Conservation (phyloP, 495 filamentous ascomycete species). For the Neurospora sp. region DNA sequence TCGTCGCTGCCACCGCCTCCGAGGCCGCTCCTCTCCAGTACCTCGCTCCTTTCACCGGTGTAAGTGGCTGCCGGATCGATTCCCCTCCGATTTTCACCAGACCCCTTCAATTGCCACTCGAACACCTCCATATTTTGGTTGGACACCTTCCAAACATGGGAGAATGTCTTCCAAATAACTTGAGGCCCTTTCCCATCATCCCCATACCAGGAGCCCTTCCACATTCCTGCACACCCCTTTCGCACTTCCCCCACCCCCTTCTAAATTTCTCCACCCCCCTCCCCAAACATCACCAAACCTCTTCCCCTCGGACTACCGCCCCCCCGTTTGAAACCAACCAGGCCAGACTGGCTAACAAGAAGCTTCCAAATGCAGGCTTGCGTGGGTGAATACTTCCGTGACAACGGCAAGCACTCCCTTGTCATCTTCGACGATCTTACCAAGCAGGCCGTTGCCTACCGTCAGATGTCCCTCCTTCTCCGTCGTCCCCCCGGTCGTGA, state of each 20-base stretch:
- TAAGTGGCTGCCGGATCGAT: neutral
- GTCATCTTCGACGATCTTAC: constrained; percentile 95
- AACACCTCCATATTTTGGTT: neutral
- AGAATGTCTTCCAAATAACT: neutral
- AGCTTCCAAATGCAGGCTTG: constrained; percentile 27
- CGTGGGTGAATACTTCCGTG: constrained; percentile 83
- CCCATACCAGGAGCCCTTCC: neutral
- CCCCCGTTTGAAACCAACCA: neutral
- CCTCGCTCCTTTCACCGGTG: constrained; percentile 81
- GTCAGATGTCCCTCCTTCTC: constrained; percentile 98
- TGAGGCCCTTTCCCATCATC: neutral
- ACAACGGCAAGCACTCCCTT: constrained; percentile 85
- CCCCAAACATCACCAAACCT: neutral
- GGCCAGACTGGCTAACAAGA: neutral
- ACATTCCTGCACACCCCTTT: neutral
- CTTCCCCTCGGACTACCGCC: neutral
- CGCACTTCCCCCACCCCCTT: neutral
- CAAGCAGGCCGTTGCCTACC: constrained; percentile 98
- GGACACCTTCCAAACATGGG: neutral
- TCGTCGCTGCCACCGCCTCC: constrained; percentile 95
- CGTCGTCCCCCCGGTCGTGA: constrained; percentile 99
- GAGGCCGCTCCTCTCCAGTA: constrained; percentile 95
- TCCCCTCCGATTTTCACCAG: neutral
- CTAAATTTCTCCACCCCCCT: neutral
- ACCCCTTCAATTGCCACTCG: neutral